Evolutionary conservation across 2,329 filamentous ascomycete genomes (phyloP).

Genomic region (Colletotrichum sp.): DNA sequence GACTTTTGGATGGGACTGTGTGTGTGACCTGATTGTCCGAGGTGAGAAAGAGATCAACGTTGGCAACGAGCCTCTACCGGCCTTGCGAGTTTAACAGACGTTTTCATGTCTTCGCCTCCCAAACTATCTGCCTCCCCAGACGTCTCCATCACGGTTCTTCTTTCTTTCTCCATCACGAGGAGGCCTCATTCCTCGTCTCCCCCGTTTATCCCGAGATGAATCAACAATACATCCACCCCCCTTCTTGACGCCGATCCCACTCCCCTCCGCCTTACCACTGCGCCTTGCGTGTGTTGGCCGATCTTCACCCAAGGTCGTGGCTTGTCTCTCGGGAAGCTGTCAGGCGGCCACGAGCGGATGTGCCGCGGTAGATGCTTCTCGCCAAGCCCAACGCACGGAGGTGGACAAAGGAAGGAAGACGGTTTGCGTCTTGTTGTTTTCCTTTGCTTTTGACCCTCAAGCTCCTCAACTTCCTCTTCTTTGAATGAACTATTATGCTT

Average conservation of each 20-base stretch:
- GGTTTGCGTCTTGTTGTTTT: not conserved
- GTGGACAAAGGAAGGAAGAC: not conserved
- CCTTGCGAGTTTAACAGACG: not conserved
- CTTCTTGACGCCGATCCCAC: not conserved
- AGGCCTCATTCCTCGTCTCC: not conserved
- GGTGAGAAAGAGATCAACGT: not conserved
- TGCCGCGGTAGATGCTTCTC: not conserved
- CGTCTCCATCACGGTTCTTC: not conserved
- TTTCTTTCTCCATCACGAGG: not conserved
- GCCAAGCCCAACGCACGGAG: not conserved
- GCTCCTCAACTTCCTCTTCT: not conserved
- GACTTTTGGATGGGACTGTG: not conserved
- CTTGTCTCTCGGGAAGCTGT: not conserved
- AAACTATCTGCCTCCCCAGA: not conserved
- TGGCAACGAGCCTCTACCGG: not conserved
- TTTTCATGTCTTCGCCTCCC: slow-evolving; percentile 4
- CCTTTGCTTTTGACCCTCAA: not conserved
- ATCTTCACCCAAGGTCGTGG: not conserved
- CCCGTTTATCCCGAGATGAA: not conserved
- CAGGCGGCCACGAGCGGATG: not conserved
- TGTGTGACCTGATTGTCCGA: not conserved
- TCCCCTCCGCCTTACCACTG: not conserved
- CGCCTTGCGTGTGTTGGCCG: not conserved
- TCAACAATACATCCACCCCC: not conserved
- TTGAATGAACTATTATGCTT: not conserved